phyloP scores from a whole-genome alignment of 2,329 filamentous ascomycete species.

The Fusarium dimerum region DNA sequence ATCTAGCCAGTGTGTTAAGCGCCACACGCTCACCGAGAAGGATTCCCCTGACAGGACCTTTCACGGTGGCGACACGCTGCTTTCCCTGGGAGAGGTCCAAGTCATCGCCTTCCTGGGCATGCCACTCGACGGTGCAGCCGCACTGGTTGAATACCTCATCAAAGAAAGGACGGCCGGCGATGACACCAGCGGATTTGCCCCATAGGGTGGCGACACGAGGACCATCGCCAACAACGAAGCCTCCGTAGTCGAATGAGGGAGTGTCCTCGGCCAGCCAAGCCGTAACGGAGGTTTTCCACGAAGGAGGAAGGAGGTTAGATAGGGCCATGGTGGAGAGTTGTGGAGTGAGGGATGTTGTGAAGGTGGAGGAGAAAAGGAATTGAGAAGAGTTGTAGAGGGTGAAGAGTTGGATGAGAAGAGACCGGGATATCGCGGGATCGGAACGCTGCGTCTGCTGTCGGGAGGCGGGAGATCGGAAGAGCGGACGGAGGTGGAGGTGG shows the following conservation, averaged over 20 bases:
- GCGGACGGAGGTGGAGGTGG: too few species aligned
- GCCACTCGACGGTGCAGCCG: slow-evolving; percentile 91
- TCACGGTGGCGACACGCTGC: slow-evolving; percentile 74
- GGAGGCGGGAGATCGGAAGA: slow-evolving; percentile 16
- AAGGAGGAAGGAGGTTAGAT: slow-evolving; percentile 76
- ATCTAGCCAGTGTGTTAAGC: slow-evolving; percentile 85
- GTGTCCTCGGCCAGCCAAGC: slow-evolving; percentile 95
- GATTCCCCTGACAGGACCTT: slow-evolving; percentile 75
- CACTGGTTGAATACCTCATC: slow-evolving; percentile 89
- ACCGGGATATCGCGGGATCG: background rate
- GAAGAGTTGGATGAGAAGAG: background rate
- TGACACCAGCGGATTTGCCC: slow-evolving; percentile 72
- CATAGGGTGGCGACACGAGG: slow-evolving; percentile 65
- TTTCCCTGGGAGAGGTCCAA: slow-evolving; percentile 60
- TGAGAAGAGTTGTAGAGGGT: background rate
- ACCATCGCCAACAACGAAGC: slow-evolving; percentile 85
- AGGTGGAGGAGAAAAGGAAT: background rate
- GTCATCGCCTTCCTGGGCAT: slow-evolving; percentile 70
- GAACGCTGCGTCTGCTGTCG: slow-evolving; percentile 4
- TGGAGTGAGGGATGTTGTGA: background rate
- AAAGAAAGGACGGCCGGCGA: slow-evolving; percentile 94
- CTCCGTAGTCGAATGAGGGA: slow-evolving; percentile 94
- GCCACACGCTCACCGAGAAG: slow-evolving; percentile 93
- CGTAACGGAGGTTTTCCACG: slow-evolving; percentile 79
- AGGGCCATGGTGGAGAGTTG: slow-evolving; percentile 32